Evolutionary conservation across 1,284 basidiomycete species (phyloP).

Genomic region (Naganishia sp.): DNA sequence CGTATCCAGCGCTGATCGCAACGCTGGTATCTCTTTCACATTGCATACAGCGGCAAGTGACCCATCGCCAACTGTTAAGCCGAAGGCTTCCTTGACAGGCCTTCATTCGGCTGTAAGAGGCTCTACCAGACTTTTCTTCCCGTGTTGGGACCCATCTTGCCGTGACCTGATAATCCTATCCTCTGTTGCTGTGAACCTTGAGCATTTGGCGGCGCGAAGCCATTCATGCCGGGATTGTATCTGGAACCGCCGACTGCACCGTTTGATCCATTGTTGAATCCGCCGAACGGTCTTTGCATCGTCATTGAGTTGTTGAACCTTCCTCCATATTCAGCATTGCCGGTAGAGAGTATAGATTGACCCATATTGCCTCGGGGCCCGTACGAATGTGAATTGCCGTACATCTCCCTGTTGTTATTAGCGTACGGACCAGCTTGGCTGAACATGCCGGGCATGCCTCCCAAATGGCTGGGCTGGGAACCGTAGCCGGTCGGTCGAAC

Average conservation of each 20-base stretch:
- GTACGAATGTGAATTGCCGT: constrained; percentile 10
- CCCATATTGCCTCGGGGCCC: constrained; percentile 16
- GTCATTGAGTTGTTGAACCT: constrained; percentile 16
- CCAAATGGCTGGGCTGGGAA: constrained; percentile 12
- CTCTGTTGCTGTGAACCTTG: constrained; percentile 21
- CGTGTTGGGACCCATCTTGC: constrained; percentile 12
- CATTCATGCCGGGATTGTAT: constrained; percentile 20
- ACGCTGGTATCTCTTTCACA: too few species aligned
- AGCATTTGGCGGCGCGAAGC: constrained; percentile 10
- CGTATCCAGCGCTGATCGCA: too few species aligned
- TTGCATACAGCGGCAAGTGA: too few species aligned
- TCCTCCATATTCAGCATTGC: constrained; percentile 18
- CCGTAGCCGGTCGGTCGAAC: constrained; percentile 26
- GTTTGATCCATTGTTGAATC: constrained; percentile 8
- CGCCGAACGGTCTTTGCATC: constrained; percentile 23
- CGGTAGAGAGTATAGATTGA: constrained; percentile 15
- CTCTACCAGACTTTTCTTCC: constrained; percentile 25
- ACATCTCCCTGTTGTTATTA: constrained; percentile 11
- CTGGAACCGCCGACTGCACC: constrained; percentile 9
- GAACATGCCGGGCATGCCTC: constrained; percentile 15
- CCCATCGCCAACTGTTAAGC: not conserved
- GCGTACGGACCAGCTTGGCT: constrained; percentile 16
- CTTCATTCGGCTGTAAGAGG: too few species aligned
- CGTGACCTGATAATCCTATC: constrained; percentile 14
- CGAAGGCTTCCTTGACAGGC: not conserved